Evolutionary conservation across 306 rosid species (phyloP).

Genomic region (Cercis canadensis): DNA sequence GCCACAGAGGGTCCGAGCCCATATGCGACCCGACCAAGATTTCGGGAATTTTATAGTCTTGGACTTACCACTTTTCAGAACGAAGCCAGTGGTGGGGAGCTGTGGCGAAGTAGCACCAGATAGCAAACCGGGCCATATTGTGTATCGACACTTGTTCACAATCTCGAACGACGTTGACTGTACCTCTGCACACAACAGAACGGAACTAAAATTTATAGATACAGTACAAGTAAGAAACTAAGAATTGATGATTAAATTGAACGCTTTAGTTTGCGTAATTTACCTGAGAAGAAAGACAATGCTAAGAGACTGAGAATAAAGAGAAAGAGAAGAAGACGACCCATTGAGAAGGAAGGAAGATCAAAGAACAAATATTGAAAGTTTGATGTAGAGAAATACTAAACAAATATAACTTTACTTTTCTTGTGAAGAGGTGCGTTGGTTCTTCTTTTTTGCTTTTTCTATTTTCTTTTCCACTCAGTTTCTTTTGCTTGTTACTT

Average conservation of each 20-base stretch:
- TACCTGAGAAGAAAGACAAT: slow-evolving; percentile 69
- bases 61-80: slow-evolving; percentile 61
- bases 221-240: not conserved
- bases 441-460: slow-evolving; percentile 19
- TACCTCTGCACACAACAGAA: slow-evolving; percentile 51
- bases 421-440: slow-evolving; percentile 36
- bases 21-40: slow-evolving; percentile 91
- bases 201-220: not conserved
- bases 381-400: slow-evolving; percentile 3
- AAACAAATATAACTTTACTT: slow-evolving; percentile 52
- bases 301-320: slow-evolving; percentile 44
- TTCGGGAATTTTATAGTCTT: slow-evolving; percentile 60
- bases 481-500: not conserved
- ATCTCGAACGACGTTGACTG: slow-evolving; percentile 74
- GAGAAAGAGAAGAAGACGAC: slow-evolving; percentile 46
- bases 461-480: not conserved
- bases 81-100: slow-evolving; percentile 84
- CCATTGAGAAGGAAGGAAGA: slow-evolving; percentile 44
- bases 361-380: slow-evolving; percentile 8
- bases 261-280: not conserved
- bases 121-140: slow-evolving; percentile 87
- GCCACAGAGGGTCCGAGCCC: slow-evolving; percentile 85
- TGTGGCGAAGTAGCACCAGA: slow-evolving; percentile 80
- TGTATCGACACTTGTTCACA: slow-evolving; percentile 81
- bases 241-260: not conserved